Percentiles rank a stretch among this genome's conserved stretches.
These are phyloP conservation scores for Cymbopogon citratus DNA, from an alignment of 176 grass and related monocot genomes.

Conservation along the genomic window DNA sequence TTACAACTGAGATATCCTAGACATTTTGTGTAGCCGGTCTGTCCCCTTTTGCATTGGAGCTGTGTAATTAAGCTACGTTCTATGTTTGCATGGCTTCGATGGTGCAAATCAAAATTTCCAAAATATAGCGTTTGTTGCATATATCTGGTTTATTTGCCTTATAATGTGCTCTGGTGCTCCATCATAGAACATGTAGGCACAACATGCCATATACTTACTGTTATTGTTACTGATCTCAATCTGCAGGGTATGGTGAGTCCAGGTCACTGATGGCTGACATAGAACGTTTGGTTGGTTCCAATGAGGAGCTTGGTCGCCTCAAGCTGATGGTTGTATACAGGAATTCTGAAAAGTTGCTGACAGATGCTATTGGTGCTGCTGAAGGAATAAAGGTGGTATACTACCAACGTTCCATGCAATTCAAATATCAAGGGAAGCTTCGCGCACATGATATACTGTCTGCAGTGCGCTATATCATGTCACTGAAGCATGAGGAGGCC, in stretches of 20 bases:
- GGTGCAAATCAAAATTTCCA: background rate
- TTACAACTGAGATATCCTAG: background rate
- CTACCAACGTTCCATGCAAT: constrained; percentile 54
- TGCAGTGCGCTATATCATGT: constrained; percentile 54
- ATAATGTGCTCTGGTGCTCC: background rate
- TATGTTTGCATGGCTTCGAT: background rate
- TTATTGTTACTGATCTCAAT: constrained; percentile 24
- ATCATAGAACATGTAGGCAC: background rate
- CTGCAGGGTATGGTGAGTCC: constrained; percentile 82
- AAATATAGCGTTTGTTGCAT: background rate
- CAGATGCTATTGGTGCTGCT: constrained; percentile 55
- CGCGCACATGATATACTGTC: constrained; percentile 54
- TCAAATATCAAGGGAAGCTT: constrained; percentile 85
- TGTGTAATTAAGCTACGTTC: background rate
- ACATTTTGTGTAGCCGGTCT: background rate
- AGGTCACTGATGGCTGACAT: constrained; percentile 82
- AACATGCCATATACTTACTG: background rate
- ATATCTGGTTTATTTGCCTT: background rate
- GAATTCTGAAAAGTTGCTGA: constrained; percentile 75
- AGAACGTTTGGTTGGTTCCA: constrained; percentile 30
- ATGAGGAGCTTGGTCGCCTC: constrained; percentile 42
- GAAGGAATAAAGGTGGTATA: constrained; percentile 68
- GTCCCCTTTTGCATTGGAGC: background rate
- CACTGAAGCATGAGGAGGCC: constrained; percentile 54
- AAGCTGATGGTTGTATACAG: constrained; percentile 80